Evolutionary conservation across 1,284 basidiomycete species (phyloP).

Genomic region (Baeospora myosura): DNA sequence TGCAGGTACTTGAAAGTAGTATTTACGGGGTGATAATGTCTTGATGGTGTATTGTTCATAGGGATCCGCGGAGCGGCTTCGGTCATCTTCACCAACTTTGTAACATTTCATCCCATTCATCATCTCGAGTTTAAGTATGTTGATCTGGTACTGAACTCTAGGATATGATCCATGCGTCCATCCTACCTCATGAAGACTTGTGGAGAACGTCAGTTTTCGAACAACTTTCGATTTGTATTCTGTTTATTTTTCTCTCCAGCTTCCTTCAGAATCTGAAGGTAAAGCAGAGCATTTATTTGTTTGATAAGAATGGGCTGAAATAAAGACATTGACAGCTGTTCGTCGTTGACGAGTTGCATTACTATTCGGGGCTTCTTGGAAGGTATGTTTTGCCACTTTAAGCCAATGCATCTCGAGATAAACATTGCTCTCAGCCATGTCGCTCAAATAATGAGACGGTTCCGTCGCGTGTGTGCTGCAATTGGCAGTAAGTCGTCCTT

Average conservation of each 20-base stretch:
- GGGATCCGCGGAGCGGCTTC: conserved; percentile 60
- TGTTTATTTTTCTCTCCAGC: conserved; percentile 27
- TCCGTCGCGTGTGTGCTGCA: conserved; percentile 76
- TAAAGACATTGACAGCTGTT: conserved; percentile 38
- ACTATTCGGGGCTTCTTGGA: conserved; percentile 67
- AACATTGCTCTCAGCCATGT: conserved; percentile 59
- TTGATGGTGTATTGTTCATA: conserved; percentile 19
- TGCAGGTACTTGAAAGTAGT: conserved; percentile 33
- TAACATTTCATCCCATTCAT: too few relatives aligned
- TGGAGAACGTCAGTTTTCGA: conserved; percentile 61
- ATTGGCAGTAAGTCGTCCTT: conserved; percentile 69
- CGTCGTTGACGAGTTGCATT: conserved; percentile 82
- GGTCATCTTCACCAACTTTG: conserved; percentile 74
- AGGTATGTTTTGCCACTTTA: conserved; percentile 35
- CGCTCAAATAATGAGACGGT: conserved; percentile 69
- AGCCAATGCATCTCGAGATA: neutral
- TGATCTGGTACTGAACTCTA: conserved; percentile 22
- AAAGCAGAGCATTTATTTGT: conserved; percentile 1
- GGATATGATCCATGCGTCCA: conserved; percentile 85
- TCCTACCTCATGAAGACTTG: conserved; percentile 76
- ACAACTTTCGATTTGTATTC: conserved; percentile 5
- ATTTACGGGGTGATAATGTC: neutral
- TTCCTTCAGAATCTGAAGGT: conserved; percentile 69
- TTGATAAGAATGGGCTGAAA: neutral
- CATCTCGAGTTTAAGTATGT: conserved; percentile 1